phyloP scores from a whole-genome alignment of 441 rosid species.

The Manihot esculenta region DNA sequence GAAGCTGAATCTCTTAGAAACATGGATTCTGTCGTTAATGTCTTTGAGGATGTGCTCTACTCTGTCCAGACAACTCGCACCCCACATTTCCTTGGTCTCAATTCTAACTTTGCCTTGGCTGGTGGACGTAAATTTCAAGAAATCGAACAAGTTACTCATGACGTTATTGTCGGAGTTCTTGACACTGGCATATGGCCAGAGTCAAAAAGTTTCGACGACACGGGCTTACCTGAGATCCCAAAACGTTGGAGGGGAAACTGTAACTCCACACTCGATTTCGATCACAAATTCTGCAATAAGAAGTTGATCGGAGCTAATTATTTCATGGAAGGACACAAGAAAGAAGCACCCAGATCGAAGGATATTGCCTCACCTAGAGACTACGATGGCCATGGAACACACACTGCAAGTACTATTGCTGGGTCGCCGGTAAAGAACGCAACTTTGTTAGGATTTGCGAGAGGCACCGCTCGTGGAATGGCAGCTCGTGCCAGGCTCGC shows the following conservation, averaged over 20 bases:
- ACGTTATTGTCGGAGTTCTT: conserved; percentile 66
- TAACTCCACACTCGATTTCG: conserved; percentile 61
- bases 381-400: neutral
- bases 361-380: neutral
- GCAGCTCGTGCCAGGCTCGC: neutral
- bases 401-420: neutral
- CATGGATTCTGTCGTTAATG: conserved; percentile 50
- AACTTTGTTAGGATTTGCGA: neutral
- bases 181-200: conserved; percentile 94
- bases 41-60: conserved; percentile 66
- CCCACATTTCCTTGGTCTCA: conserved; percentile 67
- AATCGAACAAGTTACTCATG: conserved; percentile 39
- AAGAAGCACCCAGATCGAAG: neutral
- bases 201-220: conserved; percentile 56
- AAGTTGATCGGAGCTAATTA: conserved; percentile 75
- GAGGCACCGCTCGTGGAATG: conserved; percentile 3
- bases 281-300: conserved; percentile 55
- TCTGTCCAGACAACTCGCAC: conserved; percentile 72
- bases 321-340: conserved; percentile 49
- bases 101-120: conserved; percentile 40
- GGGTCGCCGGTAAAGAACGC: neutral
- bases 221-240: conserved; percentile 55
- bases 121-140: conserved; percentile 36
- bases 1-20: conserved; percentile 47
- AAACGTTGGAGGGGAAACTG: conserved; percentile 67